Evolutionary conservation across 2,329 filamentous ascomycete genomes (phyloP), one percentile per base, ranked within the genome.

Genomic region (Calonectria leucothoes): DNA sequence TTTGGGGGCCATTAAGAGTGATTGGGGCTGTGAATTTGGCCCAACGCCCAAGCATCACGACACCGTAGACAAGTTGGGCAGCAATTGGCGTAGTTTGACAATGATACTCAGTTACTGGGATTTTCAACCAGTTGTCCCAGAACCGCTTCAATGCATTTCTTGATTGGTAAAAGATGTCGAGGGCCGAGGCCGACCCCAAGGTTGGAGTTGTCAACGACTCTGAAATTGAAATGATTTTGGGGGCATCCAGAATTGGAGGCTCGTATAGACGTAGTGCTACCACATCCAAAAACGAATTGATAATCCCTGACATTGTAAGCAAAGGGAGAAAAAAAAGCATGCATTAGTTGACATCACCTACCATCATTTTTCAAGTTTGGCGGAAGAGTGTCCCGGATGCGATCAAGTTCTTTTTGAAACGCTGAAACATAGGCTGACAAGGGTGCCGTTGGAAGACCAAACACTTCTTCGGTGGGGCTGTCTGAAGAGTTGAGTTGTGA

Each of bases 11-110:
- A 17, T 78, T 81, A 49, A 84, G 71, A 0, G 81, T 79, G 27
- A 84, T 84, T 0, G 85, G 85, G 0, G 84, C 84, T 0, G 87
- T 82, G 0, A 89, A 82, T 52, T 88, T 88, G 6, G 87, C 86
- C 88, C 88, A 90, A 8, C 88, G 84, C 1, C 87, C 85, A 0
- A 90, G 82, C 84, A 89, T 88, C 6, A 84, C 87, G 51, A 89
- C 80, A n/a, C 85, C 86, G 66, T 89, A 88, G 4, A 90, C 85
- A 0, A 90, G 80, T 67, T 90, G 87, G 0, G 85, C 81, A 39
- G 84, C 87, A 0, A 85, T 77, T 0, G 86, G 82, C 11, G 89
- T 86, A 0, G 89, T 88, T 29, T 89, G 82, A 35, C 85, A 83
- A 70, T 87, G 86, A 69, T 88, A 89, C 4, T 84, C 80, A 0